A percentile compares a stretch with the other conserved stretches of the same genome.
Evolutionary conservation across 2,329 filamentous ascomycete species (phyloP).

Genomic region (Aspergillus quadrilineatus): DNA sequence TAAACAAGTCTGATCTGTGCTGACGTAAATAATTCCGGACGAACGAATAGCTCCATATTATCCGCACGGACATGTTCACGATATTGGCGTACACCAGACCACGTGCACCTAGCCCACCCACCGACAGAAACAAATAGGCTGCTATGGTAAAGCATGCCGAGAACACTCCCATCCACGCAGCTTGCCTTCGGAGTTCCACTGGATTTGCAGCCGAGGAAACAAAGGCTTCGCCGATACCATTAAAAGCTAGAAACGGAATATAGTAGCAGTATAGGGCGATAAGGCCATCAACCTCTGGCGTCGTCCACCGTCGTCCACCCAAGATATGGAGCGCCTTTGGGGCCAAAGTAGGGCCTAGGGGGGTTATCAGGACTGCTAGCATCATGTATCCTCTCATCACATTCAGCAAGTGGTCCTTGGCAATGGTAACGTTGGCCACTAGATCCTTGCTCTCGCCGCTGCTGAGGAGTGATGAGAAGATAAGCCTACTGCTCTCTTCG

Average conservation of each 20-base stretch:
- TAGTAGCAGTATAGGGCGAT: constrained; percentile 86
- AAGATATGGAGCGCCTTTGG: constrained; percentile 71
- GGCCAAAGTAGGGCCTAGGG: constrained; percentile 72
- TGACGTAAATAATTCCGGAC: constrained; percentile 63
- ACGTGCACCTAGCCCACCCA: constrained; percentile 68
- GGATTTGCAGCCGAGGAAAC: constrained; percentile 82
- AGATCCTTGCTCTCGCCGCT: constrained; percentile 27
- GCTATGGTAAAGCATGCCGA: constrained; percentile 72
- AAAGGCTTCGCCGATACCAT: constrained; percentile 89
- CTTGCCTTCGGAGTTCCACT: constrained; percentile 72
- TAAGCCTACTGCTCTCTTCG: constrained; percentile 86
- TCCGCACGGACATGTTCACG: constrained; percentile 85
- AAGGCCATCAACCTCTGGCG: constrained; percentile 69
- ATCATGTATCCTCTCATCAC: constrained; percentile 74
- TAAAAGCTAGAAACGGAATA: constrained; percentile 86
- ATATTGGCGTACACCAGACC: constrained; percentile 85
- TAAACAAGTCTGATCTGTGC: constrained; percentile 45
- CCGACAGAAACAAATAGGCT: constrained; percentile 71
- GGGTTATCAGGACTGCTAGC: constrained; percentile 66
- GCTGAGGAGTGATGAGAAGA: constrained; percentile 78
- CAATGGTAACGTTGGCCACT: constrained; percentile 21
- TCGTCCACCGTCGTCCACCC: constrained; percentile 74
- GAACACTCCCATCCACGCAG: constrained; percentile 79
- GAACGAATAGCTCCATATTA: constrained; percentile 75
- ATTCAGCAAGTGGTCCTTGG: constrained; percentile 34